Evolutionary conservation across 2,329 filamentous ascomycete genomes (phyloP), one percentile per base, ranked within the genome.

Genomic region (Alternaria conjuncta): DNA sequence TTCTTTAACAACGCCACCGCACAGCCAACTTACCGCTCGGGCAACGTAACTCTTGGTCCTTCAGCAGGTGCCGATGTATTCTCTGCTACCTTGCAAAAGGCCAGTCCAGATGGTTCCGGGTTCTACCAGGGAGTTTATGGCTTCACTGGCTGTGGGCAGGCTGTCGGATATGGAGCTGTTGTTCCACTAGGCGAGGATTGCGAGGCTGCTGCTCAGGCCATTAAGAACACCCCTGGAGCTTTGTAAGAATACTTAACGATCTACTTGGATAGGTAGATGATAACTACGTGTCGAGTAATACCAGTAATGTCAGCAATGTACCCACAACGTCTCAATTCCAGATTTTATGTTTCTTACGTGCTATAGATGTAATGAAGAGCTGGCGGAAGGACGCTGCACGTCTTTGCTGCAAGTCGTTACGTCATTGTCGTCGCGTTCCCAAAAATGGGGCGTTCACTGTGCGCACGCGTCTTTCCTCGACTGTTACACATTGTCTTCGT

Each of bases 131-230:
- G 50, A 4, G 64, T 58, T 9, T 41, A 54, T 18, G 65, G 65
- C 3, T 65, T 67, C n/a, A 56, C 65, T 15, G 63, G 56, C 6
- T 67, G 65, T 21, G 60, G 45, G 21, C 65, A 67, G 60, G 44
- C 59, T 23, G 63, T 67, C 4, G 65, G 65, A 15, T 65, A 63
- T 30, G 54, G 55, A 8, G 50, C 55, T 12, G 30, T 65, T 43
- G 44, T 64, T 32, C 57, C 58, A 5, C 28, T 51, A 10, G 65
- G 62, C n/a, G 61, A 67, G 47, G 56, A 67, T 9, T 67, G 65
- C n/a, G 62, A 65, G 47, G 44, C 15, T 41, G 62, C 65, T 50
- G 64, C 64, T 15, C 28, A 26, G 36, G 46, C 41, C 7, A 51
- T 63, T 2, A 46, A 32, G 11, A 63, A 55, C 13, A 59, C 55